These are phyloP conservation scores for Mollisiaceae sp. DNA, from an alignment of 2,329 filamentous ascomycete genomes.

Conservation along the genomic window DNA sequence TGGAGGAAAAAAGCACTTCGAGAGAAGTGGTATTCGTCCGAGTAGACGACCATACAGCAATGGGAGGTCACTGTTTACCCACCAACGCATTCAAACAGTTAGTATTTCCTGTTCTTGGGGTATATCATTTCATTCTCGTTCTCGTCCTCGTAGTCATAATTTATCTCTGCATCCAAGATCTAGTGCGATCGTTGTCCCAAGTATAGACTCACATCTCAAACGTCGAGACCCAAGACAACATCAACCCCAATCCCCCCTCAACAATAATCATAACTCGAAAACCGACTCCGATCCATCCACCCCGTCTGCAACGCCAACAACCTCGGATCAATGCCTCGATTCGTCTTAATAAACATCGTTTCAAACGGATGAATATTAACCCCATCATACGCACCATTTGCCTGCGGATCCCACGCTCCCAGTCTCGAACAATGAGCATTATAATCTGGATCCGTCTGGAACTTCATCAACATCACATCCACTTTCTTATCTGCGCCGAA, in stretches of 20 bases:
- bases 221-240: neutral
- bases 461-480: slow-evolving; percentile 20
- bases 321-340: slow-evolving; percentile 25
- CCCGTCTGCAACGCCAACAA: slow-evolving; percentile 33
- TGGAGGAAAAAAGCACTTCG: no score
- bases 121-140: neutral
- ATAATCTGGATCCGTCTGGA: slow-evolving; percentile 15
- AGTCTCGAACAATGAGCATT: slow-evolving; percentile 9
- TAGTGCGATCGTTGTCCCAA: no score
- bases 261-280: slow-evolving; percentile 10
- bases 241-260: neutral
- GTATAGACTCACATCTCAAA: no score
- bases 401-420: slow-evolving; percentile 12
- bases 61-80: no score
- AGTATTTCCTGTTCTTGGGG: neutral
- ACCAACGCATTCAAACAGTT: no score
- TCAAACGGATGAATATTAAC: slow-evolving; percentile 25
- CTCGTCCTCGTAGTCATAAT: neutral
- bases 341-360: slow-evolving; percentile 26
- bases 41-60: no score
- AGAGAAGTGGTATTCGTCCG: no score
- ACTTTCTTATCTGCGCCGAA: slow-evolving; percentile 1
- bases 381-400: slow-evolving; percentile 19
- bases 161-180: no score
- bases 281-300: slow-evolving; percentile 33